Evolutionary conservation across 1,284 basidiomycete species (phyloP), one percentile per base, ranked within the genome.

Genomic region (Irpex sp.): DNA sequence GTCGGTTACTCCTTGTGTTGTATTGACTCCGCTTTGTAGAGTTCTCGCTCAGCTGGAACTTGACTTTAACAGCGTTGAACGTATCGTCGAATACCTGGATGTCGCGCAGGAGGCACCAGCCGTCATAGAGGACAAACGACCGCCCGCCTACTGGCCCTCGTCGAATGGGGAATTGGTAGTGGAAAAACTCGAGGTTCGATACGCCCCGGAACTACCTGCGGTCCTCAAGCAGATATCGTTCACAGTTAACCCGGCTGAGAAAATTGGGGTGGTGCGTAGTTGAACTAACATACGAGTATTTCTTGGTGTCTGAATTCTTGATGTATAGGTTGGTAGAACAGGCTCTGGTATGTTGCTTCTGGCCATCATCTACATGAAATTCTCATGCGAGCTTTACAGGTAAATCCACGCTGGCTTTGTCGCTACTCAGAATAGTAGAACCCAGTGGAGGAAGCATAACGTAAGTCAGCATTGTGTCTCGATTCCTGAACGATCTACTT

Each of bases 81-180:
- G 93, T 63, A 87, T 95, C 9, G 83, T 88, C 15, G 93, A 95
- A 73, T 95, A 94, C 70, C 80, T 94, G 8, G 80, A 84, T 39
- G 81, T 94, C 11, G 84, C 88, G 3, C 89, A 93, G 71, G 93
- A 95, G 75, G 88, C 91, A 0, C 88, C 91, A n/a, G 82, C 88
- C 0, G 75, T 86, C 51, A 79, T 87, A 50, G 75, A 82, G 21
- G 78, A 80, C 50, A 78, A 70, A 63, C 76, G 84, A 58, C 86
- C 88, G 17, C 88, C 92, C 0, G 91, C 92, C 0, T 89, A 88
- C 68, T 93, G 91, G 91, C 91, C 92, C 1, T 89, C 90, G 0
- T 84, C 75, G 60, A 77, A 76, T 53, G 87, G 87, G 43, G 75
- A 80, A 35, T 71, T 89, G 4, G 70, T 78, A 46, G 83, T 92